These are phyloP conservation scores for Aegilops speltoides DNA, from an alignment of 176 grass and related monocot genomes.

Conservation along the genomic window DNA sequence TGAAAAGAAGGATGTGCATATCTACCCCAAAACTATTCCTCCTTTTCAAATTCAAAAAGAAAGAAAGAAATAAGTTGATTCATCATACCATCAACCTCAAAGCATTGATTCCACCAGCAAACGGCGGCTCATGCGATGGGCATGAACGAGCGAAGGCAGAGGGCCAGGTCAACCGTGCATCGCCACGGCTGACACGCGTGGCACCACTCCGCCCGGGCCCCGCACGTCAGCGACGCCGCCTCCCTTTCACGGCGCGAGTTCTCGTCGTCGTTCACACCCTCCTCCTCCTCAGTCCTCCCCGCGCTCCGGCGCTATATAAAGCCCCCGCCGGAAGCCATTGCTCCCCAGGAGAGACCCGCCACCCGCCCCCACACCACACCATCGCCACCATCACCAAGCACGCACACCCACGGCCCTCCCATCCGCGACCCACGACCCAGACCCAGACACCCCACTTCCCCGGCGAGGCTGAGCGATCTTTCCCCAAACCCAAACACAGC, in stretches of 20 bases:
- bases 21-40: no score
- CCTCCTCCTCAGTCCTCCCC: neutral
- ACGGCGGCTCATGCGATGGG: neutral
- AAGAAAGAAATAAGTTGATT: neutral
- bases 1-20: no score
- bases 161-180: neutral
- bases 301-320: conserved; percentile 36
- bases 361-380: conserved; percentile 5
- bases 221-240: neutral
- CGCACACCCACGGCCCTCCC: conserved; percentile 7
- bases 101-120: conserved; percentile 1
- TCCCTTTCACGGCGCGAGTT: conserved; percentile 5
- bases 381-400: neutral
- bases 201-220: neutral
- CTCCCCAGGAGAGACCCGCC: conserved; percentile 50
- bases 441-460: conserved; percentile 23
- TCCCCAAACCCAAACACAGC: conserved; percentile 13
- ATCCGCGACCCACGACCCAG: conserved; percentile 1
- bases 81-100: neutral
- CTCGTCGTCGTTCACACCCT: neutral
- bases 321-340: neutral
- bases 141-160: neutral
- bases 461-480: conserved; percentile 78
- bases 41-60: no score
- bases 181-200: neutral